phyloP scores from a whole-genome alignment of 2,329 filamentous ascomycete genomes.

The Botrytis elliptica region DNA sequence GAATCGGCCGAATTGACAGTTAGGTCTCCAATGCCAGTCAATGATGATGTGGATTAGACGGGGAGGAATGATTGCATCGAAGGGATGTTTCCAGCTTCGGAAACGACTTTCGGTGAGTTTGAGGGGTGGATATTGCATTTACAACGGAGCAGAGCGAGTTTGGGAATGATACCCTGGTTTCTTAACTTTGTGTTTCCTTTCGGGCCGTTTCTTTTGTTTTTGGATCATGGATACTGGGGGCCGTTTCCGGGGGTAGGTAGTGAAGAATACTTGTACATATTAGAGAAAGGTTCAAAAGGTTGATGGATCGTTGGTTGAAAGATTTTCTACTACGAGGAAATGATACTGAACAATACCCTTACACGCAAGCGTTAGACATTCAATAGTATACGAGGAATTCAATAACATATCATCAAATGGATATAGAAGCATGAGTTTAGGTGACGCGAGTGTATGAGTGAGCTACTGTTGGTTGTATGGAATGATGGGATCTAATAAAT shows the following conservation, averaged over 20 bases:
- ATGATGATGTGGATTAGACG: slow-evolving; percentile 30
- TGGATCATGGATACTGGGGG: neutral
- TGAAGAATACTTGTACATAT: neutral
- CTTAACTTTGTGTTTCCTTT: slow-evolving; percentile 9
- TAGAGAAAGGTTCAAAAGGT: neutral
- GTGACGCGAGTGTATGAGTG: neutral
- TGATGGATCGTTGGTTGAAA: neutral
- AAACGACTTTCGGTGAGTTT: neutral
- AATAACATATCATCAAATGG: neutral
- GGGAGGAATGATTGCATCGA: neutral
- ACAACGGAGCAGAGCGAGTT: slow-evolving; percentile 15
- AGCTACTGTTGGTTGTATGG: neutral
- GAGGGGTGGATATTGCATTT: slow-evolving; percentile 17
- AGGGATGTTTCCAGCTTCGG: neutral
- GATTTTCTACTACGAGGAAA: neutral
- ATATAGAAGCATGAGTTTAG: neutral
- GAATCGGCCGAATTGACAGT: slow-evolving; percentile 29
- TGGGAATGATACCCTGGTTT: slow-evolving; percentile 23
- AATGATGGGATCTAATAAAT: neutral
- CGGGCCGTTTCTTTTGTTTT: neutral
- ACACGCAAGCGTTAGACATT: neutral
- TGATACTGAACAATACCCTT: neutral
- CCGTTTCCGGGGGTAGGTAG: neutral
- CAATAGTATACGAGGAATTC: neutral
- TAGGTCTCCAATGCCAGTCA: slow-evolving; percentile 30